These are phyloP conservation scores for Aspergillus ruber DNA, from an alignment of 2,329 filamentous ascomycete genomes.

Conservation along the genomic window DNA sequence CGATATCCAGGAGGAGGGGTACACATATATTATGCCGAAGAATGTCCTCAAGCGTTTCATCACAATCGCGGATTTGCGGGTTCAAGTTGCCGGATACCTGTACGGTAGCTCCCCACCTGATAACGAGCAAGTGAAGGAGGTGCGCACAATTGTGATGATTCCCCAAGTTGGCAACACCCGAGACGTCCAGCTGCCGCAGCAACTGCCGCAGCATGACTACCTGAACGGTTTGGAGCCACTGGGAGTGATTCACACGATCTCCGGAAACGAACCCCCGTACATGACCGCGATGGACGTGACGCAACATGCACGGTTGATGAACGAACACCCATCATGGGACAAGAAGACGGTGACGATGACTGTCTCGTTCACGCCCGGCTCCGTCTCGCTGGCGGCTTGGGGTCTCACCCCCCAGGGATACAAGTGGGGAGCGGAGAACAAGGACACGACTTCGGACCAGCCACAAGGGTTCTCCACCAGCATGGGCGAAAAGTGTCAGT, in stretches of 20 bases:
- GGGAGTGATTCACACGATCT: conserved; percentile 90
- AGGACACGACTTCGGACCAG: conserved; percentile 84
- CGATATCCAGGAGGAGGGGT: conserved; percentile 81
- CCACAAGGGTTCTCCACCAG: conserved; percentile 85
- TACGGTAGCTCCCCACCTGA: conserved; percentile 90
- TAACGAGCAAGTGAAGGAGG: conserved; percentile 94
- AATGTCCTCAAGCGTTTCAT: conserved; percentile 98
- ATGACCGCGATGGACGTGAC: conserved; percentile 96
- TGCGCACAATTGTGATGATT: conserved; percentile 94
- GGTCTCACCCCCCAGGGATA: conserved; percentile 85
- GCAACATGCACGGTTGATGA: conserved; percentile 84
- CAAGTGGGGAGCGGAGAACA: conserved; percentile 96
- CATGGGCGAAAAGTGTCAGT: conserved; percentile 93
- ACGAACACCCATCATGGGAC: conserved; percentile 72
- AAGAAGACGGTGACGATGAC: conserved; percentile 91
- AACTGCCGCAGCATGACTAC: conserved; percentile 87
- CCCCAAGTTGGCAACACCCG: conserved; percentile 92
- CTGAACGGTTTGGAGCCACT: conserved; percentile 81
- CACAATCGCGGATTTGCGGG: conserved; percentile 88
- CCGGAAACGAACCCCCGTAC: conserved; percentile 89
- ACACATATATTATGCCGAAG: conserved; percentile 98
- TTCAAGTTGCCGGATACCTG: conserved; percentile 92
- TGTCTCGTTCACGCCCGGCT: conserved; percentile 93
- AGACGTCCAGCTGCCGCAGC: conserved; percentile 82
- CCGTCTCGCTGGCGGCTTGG: conserved; percentile 91